Evolutionary conservation across 2,329 filamentous ascomycete genomes (phyloP).

Genomic region (Trichophyton simii): DNA sequence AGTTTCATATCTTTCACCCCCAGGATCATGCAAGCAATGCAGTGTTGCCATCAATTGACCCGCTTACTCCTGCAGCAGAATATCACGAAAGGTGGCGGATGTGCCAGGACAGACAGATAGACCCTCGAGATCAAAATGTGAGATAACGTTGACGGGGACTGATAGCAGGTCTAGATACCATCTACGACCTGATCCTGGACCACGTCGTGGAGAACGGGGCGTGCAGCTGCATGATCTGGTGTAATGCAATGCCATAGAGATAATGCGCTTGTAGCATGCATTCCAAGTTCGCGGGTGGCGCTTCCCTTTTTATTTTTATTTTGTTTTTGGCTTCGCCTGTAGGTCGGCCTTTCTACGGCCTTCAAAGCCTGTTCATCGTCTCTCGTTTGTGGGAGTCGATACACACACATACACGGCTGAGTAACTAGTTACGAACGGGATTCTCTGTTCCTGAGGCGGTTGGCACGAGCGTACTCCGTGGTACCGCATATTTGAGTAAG

Average conservation of each 20-base stretch:
- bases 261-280: not conserved
- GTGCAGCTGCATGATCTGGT: not conserved
- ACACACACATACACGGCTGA: not conserved
- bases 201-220: not conserved
- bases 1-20: not conserved
- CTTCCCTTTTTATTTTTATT: not conserved
- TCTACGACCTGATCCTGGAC: not conserved
- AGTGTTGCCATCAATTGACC: not conserved
- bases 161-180: not conserved
- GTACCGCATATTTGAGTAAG: not conserved
- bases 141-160: not conserved
- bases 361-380: not conserved
- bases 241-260: not conserved
- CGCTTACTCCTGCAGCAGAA: not conserved
- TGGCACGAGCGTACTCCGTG: not conserved
- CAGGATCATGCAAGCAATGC: not conserved
- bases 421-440: not conserved
- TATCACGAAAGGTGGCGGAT: not conserved
- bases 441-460: not conserved
- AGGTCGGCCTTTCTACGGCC: no score
- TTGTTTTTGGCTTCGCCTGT: not conserved
- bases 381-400: not conserved
- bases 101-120: not conserved
- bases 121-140: not conserved
- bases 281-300: not conserved